These are phyloP conservation scores for Dianthus caryophyllus DNA, from an alignment of 148 eudicot species.

Conservation along the genomic window DNA sequence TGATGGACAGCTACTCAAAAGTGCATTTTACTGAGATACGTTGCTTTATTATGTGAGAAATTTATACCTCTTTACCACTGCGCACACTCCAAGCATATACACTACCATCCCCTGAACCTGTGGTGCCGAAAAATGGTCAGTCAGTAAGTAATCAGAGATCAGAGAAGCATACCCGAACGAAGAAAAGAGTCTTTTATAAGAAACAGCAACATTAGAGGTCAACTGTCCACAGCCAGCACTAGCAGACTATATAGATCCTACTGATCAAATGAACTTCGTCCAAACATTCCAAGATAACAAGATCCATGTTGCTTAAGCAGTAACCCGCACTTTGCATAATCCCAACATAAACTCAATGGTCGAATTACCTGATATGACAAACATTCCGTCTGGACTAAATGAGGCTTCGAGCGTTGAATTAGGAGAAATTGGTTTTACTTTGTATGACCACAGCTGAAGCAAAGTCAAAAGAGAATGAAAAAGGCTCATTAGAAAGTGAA, in stretches of 20 bases:
- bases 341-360: background rate
- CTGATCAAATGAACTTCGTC: background rate
- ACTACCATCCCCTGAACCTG: slow-evolving; percentile 99
- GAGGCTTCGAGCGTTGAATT: slow-evolving; percentile 83
- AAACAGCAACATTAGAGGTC: background rate
- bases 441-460: slow-evolving; percentile 55
- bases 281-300: background rate
- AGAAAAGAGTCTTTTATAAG: background rate
- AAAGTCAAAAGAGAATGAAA: slow-evolving; percentile 14
- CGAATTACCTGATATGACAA: slow-evolving; percentile 82
- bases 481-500: slow-evolving; percentile 15
- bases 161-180: slow-evolving; percentile 2
- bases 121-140: slow-evolving; percentile 15
- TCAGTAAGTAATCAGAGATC: background rate
- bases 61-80: slow-evolving; percentile 88
- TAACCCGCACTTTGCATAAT: background rate
- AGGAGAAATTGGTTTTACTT: slow-evolving; percentile 74
- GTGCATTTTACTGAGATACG: no score
- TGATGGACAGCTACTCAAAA: no score
- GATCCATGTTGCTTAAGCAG: background rate
- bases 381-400: slow-evolving; percentile 89
- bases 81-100: slow-evolving; percentile 95
- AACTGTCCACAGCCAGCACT: background rate
- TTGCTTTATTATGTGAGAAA: no score
- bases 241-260: background rate